Evolutionary conservation across 306 rosid genomes (phyloP), one percentile per base, ranked within the genome.

Genomic region (Inga oerstediana): DNA sequence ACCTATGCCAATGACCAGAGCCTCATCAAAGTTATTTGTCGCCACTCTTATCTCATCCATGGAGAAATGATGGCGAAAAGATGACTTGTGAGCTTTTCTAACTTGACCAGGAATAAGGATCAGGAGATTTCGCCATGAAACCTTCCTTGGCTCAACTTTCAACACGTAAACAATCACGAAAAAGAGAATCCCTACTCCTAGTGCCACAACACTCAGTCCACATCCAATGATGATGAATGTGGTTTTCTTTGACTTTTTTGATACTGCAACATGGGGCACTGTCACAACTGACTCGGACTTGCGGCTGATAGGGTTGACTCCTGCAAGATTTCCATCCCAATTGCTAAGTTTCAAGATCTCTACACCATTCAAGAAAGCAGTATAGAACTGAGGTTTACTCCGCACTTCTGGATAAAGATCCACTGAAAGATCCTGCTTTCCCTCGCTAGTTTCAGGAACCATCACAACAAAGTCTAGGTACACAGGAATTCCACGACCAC

Each of bases 401-500:
- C 54, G 2, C 69, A 49, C 34, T 56, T 32, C 0, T 17, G 91
- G 91, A 17, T 67, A n/a, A 3, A 88, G 84, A 19, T 80, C 88
- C 0, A 88, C 41, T 87, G 82, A 85, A 59, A 88, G 32, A 52
- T 82, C 87, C 48, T 85, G 88, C 81, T 85, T 85, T 41, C 46
- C 87, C 56, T 85, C 79, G 2, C 22, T 58, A 30, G 35, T 34
- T 24, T 44, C 35, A 0, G 85, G 83, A 49, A 85, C 75, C 77
- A 32, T 48, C n/a, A 88, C 88, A 8, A 83, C 70, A 30, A 72
- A 85, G 64, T 88, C 88, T 59, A 1, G 58, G 79, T 80, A 78
- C 2, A 77, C 3, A 32, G 83, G 71, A 88, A 22, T 65, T 27
- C 87, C 77, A 34, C 56, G 83, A 9, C 84, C 80, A 43, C 89